Conservation (phyloP, 169 alveolate species). For the Eimeria tenella region DNA sequence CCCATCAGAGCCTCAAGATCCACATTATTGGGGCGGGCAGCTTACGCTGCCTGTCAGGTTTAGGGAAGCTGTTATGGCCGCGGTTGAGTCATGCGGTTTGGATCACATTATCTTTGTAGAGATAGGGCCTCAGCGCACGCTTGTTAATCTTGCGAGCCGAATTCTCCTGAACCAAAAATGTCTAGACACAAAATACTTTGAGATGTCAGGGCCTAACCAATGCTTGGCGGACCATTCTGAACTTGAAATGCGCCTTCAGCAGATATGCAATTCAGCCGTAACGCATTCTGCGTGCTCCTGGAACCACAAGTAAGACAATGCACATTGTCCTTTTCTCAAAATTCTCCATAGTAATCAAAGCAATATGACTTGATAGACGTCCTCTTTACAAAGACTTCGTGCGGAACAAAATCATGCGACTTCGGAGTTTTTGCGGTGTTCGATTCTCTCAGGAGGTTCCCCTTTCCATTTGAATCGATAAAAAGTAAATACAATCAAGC, state of each 20-base stretch:
- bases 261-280: neutral
- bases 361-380: neutral
- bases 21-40: slow-evolving; percentile 82
- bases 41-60: slow-evolving; percentile 81
- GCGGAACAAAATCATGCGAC: neutral
- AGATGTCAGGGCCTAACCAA: slow-evolving; percentile 42
- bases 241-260: neutral
- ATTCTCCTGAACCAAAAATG: neutral
- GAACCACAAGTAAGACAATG: slow-evolving; percentile 25
- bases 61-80: slow-evolving; percentile 76
- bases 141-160: slow-evolving; percentile 54
- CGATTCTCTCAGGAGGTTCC: slow-evolving; percentile 25
- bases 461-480: slow-evolving; percentile 11
- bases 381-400: neutral
- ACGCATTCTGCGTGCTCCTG: neutral
- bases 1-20: slow-evolving; percentile 14
- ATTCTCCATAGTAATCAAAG: neutral
- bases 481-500: neutral
- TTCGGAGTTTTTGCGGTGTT: neutral
- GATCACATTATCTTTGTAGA: slow-evolving; percentile 54
- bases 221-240: neutral
- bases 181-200: neutral
- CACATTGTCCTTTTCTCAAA: too few species aligned
- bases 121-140: slow-evolving; percentile 79
- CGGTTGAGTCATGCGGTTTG: neutral